A percentile compares a stretch with the other conserved stretches of the same genome.
Evolutionary conservation across 2,329 filamentous ascomycete species (phyloP).

Genomic region (Beauveria scarabaeidicola): DNA sequence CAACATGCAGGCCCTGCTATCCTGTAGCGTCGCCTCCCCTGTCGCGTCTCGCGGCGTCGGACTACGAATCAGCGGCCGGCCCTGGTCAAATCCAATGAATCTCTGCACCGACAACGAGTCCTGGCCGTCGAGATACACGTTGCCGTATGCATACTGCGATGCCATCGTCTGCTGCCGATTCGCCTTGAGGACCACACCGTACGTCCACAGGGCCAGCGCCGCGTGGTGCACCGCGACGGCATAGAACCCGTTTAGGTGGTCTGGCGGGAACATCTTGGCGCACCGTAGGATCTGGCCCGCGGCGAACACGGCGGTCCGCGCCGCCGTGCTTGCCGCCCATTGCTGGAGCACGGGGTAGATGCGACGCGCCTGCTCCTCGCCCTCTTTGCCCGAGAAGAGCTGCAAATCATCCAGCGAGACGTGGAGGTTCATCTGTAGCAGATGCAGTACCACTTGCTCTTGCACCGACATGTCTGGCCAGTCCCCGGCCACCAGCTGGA

Average conservation of each 20-base stretch:
- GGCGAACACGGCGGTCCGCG: conserved; percentile 56
- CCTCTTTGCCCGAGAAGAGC: conserved; percentile 59
- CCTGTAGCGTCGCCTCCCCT: conserved; percentile 37
- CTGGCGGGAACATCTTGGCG: conserved; percentile 44
- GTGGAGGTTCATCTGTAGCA: conserved; percentile 56
- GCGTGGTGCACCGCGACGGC: conserved; percentile 63
- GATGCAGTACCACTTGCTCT: conserved; percentile 40
- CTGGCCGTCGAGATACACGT: conserved; percentile 47
- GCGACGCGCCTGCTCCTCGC: conserved; percentile 53
- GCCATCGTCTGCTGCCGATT: conserved; percentile 23
- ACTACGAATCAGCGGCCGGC: conserved; percentile 41
- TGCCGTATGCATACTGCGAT: conserved; percentile 26
- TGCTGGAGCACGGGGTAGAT: conserved; percentile 50
- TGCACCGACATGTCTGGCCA: conserved; percentile 37
- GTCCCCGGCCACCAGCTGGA: conserved; percentile 33
- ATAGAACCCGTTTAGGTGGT: conserved; percentile 55
- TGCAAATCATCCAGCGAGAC: conserved; percentile 58
- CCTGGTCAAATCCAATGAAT: conserved; percentile 50
- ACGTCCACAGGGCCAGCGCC: conserved; percentile 59
- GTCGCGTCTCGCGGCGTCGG: conserved; percentile 20
- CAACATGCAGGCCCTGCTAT: conserved; percentile 51
- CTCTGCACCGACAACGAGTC: conserved; percentile 44
- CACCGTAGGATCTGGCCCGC: conserved; percentile 58
- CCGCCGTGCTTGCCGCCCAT: conserved; percentile 47
- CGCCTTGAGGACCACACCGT: conserved; percentile 49